Conservation (phyloP, 2,329 filamentous ascomycete species). For the Sporothrix euskadiensis region DNA sequence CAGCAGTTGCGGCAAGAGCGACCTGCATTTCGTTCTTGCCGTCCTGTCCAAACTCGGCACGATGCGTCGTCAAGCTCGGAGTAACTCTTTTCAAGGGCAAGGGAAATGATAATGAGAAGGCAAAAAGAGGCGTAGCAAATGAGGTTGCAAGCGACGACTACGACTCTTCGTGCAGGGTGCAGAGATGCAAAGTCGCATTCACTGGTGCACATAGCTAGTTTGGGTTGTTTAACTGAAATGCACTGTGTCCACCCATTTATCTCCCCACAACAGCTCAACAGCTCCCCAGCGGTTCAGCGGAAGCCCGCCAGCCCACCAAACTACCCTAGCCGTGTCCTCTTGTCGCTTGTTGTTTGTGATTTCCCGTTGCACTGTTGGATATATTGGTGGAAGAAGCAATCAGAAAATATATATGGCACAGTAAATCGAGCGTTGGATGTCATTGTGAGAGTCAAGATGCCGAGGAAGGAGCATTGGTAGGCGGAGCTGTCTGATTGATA, state of each 20-base stretch:
- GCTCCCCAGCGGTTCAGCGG: background rate
- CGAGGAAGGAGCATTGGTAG: background rate
- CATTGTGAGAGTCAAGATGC: background rate
- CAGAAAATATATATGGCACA: background rate
- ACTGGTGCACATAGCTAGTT: background rate
- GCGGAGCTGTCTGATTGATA: background rate
- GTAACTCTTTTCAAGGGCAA: background rate
- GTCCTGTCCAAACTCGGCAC: background rate
- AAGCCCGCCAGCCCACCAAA: background rate
- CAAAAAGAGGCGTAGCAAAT: constrained; percentile 4
- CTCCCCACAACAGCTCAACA: background rate
- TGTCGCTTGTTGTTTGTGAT: background rate
- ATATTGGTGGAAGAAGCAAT: background rate
- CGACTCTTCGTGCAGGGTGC: background rate
- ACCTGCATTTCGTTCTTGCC: background rate
- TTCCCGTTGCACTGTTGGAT: background rate
- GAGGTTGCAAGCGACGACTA: constrained; percentile 4
- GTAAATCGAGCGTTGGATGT: background rate
- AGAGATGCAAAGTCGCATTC: background rate
- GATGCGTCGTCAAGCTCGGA: background rate
- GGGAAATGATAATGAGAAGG: background rate
- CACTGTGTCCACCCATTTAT: constrained; percentile 15
- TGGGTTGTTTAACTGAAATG: background rate
- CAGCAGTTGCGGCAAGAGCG: background rate
- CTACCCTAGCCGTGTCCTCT: background rate